These are phyloP conservation scores for Lachnellula occidentalis DNA, from an alignment of 2,329 filamentous ascomycete species.

Conservation along the genomic window DNA sequence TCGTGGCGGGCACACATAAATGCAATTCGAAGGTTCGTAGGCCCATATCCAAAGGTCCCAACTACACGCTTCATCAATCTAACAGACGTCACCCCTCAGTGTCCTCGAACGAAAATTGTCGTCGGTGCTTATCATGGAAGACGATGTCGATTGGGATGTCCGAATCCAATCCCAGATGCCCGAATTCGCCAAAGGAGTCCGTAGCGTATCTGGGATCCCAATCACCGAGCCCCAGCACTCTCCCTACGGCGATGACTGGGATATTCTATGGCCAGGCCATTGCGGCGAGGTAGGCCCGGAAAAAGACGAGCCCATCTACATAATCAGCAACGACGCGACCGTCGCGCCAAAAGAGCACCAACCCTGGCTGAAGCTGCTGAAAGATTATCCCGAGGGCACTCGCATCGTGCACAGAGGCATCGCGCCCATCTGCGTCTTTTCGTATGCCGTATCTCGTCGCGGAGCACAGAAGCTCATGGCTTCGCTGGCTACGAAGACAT, in stretches of 20 bases:
- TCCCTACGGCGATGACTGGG: conserved; percentile 34
- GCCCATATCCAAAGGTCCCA: background rate
- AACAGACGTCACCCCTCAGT: conserved; percentile 5
- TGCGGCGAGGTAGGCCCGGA: conserved; percentile 24
- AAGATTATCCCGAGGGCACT: conserved; percentile 11
- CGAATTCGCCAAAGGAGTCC: conserved; percentile 22
- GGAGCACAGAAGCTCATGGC: conserved; percentile 52
- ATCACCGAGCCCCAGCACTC: conserved; percentile 11
- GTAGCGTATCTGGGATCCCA: conserved; percentile 1
- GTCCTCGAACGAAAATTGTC: conserved; percentile 32
- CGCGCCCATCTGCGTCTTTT: conserved; percentile 30
- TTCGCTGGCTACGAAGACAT: conserved; percentile 43
- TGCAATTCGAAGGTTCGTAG: conserved; percentile 26
- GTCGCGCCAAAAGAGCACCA: conserved; percentile 20
- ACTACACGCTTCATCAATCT: background rate
- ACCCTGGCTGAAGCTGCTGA: conserved; percentile 7
- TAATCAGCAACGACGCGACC: conserved; percentile 25
- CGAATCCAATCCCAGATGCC: conserved; percentile 14
- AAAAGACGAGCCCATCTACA: conserved; percentile 14
- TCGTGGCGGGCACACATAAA: conserved; percentile 39
- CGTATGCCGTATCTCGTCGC: conserved; percentile 31
- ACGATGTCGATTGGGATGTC: conserved; percentile 42
- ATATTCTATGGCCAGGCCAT: conserved; percentile 35
- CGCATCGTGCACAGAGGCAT: conserved; percentile 28
- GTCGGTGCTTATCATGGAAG: conserved; percentile 39